Conservation (phyloP, 2,329 filamentous ascomycete genomes). For the Samsoniella hepiali region DNA sequence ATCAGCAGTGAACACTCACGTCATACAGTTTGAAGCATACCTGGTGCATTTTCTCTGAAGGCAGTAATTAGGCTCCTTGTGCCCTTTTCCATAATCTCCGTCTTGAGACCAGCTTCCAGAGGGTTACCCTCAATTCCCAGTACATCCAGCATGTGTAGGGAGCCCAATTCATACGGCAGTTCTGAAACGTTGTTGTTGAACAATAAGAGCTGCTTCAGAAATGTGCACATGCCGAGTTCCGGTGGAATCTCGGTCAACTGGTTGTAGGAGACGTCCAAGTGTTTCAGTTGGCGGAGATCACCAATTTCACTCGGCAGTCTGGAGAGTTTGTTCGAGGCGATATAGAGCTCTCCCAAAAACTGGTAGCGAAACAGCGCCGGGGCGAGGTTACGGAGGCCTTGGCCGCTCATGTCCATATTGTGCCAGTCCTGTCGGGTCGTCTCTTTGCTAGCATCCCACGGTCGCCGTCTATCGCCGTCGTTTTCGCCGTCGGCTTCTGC, state of each 20-base stretch:
- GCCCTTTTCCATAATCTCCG: slow-evolving; percentile 80
- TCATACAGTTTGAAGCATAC: slow-evolving; percentile 50
- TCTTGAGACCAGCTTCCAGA: slow-evolving; percentile 70
- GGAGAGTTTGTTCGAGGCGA: slow-evolving; percentile 87
- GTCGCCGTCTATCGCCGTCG: slow-evolving; percentile 57
- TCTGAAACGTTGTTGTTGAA: slow-evolving; percentile 87
- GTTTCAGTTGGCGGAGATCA: slow-evolving; percentile 72
- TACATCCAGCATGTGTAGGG: slow-evolving; percentile 81
- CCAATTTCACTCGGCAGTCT: slow-evolving; percentile 79
- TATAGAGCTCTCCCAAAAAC: slow-evolving; percentile 87
- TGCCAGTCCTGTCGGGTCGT: slow-evolving; percentile 81
- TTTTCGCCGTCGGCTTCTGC: slow-evolving; percentile 49
- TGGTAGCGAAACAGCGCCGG: slow-evolving; percentile 78
- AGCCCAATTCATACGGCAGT: slow-evolving; percentile 83
- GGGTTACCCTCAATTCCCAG: slow-evolving; percentile 93
- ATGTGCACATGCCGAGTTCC: slow-evolving; percentile 96
- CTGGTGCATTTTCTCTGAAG: slow-evolving; percentile 78
- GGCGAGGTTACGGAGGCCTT: slow-evolving; percentile 81
- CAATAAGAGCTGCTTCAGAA: slow-evolving; percentile 77
- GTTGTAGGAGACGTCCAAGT: slow-evolving; percentile 88
- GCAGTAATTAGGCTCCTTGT: slow-evolving; percentile 80
- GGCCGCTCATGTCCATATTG: slow-evolving; percentile 92
- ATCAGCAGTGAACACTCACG: slow-evolving; percentile 23
- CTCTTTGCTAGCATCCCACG: slow-evolving; percentile 63
- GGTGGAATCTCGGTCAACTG: slow-evolving; percentile 76